Base-by-base conservation (phyloP, 164 flowering plant species). In the Cinnamomum chago region DNA sequence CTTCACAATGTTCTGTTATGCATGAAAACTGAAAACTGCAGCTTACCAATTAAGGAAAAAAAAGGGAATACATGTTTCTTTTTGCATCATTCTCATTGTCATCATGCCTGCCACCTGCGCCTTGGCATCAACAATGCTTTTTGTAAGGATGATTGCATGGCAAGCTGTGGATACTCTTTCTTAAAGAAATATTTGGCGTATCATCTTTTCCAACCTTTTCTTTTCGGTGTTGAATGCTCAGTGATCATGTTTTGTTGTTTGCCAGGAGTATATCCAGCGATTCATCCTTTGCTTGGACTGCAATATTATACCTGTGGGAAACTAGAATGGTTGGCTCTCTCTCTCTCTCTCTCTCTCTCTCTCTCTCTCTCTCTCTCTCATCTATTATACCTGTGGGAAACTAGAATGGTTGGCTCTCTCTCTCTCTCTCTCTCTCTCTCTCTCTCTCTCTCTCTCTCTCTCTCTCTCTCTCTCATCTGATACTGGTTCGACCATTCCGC, bases 251-350 rank as follows among this genome's bases (percentile, higher is more conserved):
- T 27, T 20, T 74, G 58, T 68, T 58, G 65, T 28, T n/a, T 40
- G 75, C 77, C 92, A 93, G 99, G 89, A 81, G 89, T 86, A 10
- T 95, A 93, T 83, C 89, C 90, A 71, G 80, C 79, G 18, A 76
- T 76, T 71, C 98, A 95, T 81, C 99, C 99, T 58, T 79, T 91
- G 81, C 88, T 85, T 62, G 99, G 98, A 72, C 80, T 95, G 81
- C 99, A 95, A 72, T 89, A 90, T 76, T 93, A 93, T 79, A 86
- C 90, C 1, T 85, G 95, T 75, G 99, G 99, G 70, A 95, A 93
- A 78, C 92, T 95, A 50, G 95, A 93, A 84, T 95, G 99, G 99
- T 95, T 52, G 77, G 88, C 20, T 25, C 7, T 66, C 69, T 17
- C 47, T 52, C 58, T 52, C 20, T 52, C 58, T 52, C 58, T 52